Evolutionary conservation across 2,329 filamentous ascomycete genomes (phyloP).

Genomic region (Aspergillus luchuensis): DNA sequence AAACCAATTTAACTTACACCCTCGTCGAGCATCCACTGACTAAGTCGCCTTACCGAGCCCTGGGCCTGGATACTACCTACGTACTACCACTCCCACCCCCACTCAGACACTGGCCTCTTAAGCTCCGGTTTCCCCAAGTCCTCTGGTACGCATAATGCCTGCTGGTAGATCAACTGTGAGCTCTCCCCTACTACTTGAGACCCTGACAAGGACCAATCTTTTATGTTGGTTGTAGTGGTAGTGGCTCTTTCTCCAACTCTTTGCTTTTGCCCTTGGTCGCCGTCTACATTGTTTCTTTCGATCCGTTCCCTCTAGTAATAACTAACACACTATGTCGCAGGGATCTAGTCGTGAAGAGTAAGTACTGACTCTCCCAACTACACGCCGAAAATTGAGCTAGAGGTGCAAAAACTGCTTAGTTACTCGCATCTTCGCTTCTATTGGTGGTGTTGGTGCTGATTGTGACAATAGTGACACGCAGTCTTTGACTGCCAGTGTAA

Average conservation of each 20-base stretch:
- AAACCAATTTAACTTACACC: neutral
- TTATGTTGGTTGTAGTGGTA: neutral
- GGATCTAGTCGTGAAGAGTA: constrained; percentile 31
- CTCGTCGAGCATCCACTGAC: constrained; percentile 1
- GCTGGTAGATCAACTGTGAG: constrained; percentile 19
- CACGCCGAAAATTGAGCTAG: neutral
- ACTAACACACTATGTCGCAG: constrained; percentile 29
- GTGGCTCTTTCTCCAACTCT: neutral
- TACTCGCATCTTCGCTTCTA: neutral
- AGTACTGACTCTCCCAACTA: constrained; percentile 10
- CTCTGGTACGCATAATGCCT: constrained; percentile 12
- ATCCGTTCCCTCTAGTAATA: constrained; percentile 17
- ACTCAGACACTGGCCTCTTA: constrained; percentile 12
- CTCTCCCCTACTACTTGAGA: constrained; percentile 4
- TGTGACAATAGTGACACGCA: constrained; percentile 41
- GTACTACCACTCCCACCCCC: constrained; percentile 9
- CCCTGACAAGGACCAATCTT: neutral
- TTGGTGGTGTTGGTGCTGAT: constrained; percentile 5
- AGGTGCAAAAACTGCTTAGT: neutral
- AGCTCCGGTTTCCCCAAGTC: constrained; percentile 8
- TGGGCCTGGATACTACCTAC: constrained; percentile 2
- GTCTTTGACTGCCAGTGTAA: constrained; percentile 47
- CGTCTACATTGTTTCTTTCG: neutral
- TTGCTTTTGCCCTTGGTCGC: neutral
- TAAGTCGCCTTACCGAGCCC: constrained; percentile 4